phyloP scores from a whole-genome alignment of 2,329 filamentous ascomycete species.

The Penicillium hordei region DNA sequence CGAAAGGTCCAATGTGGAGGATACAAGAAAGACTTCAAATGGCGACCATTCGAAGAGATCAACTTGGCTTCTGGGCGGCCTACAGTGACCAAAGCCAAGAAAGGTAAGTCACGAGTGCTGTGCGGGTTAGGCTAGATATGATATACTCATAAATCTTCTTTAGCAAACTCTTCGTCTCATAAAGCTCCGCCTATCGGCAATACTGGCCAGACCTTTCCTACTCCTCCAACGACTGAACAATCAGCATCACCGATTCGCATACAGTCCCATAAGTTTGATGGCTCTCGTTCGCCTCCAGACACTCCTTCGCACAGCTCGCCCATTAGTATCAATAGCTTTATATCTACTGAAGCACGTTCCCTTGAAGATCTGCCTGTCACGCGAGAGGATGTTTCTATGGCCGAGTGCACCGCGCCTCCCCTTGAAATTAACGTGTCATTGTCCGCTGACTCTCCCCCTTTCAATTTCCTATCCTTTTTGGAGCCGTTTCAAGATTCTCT shows the following conservation, averaged over 20 bases:
- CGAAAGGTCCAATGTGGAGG: conserved; percentile 67
- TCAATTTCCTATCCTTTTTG: conserved; percentile 22
- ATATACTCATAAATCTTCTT: neutral
- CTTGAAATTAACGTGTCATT: conserved; percentile 15
- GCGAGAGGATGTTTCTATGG: conserved; percentile 7
- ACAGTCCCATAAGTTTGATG: conserved; percentile 1
- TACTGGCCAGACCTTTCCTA: conserved; percentile 9
- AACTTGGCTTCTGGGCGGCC: conserved; percentile 47
- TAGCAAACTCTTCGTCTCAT: conserved; percentile 7
- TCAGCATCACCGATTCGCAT: conserved; percentile 11
- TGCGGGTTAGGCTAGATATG: too few relatives aligned
- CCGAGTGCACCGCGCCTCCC: neutral
- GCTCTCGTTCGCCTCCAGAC: conserved; percentile 12
- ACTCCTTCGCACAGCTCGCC: conserved; percentile 21
- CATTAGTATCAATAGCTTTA: conserved; percentile 17
- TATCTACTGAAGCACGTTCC: conserved; percentile 14
- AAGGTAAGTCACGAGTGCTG: conserved; percentile 37
- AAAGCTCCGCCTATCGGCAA: neutral
- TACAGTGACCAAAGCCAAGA: conserved; percentile 44
- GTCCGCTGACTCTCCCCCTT: conserved; percentile 16
- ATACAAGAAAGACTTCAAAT: conserved; percentile 75
- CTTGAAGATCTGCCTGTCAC: conserved; percentile 13
- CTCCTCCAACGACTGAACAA: conserved; percentile 20
- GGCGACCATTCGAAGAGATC: conserved; percentile 67
- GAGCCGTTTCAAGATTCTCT: conserved; percentile 17